Conservation (phyloP, 2,329 filamentous ascomycete genomes). For the Fusarium protoensiforme region DNA sequence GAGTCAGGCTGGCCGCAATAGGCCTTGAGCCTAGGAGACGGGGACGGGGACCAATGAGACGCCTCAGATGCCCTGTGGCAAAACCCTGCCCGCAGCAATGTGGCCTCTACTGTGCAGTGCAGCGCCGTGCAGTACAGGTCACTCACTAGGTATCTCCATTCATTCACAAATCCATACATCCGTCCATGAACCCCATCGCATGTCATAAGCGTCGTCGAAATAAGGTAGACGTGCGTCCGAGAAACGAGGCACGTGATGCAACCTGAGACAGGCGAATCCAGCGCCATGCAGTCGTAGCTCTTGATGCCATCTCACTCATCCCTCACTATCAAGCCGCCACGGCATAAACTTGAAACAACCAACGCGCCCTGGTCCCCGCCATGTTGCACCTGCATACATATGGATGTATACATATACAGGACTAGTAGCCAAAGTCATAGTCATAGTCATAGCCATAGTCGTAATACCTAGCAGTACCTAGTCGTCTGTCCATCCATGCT, state of each 20-base stretch:
- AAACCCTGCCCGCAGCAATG: constrained; percentile 18
- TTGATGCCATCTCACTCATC: not conserved
- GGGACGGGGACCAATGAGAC: constrained; percentile 34
- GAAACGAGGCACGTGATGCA: constrained; percentile 17
- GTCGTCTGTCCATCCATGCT: not conserved
- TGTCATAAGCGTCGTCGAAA: not conserved
- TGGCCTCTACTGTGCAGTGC: not conserved
- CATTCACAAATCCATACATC: not conserved
- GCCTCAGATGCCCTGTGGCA: constrained; percentile 27
- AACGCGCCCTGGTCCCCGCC: not conserved
- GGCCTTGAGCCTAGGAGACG: constrained; percentile 2
- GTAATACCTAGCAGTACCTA: not conserved
- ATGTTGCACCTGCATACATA: not conserved
- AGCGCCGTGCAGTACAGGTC: not conserved
- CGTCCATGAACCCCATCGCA: not conserved
- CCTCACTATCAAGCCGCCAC: constrained; percentile 1
- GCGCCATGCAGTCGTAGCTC: constrained; percentile 9
- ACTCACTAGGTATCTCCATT: not conserved
- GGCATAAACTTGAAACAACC: not conserved
- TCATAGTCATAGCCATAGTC: not conserved
- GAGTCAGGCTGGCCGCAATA: constrained; percentile 23
- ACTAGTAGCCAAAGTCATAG: not conserved
- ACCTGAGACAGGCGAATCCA: constrained; percentile 18
- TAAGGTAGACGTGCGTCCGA: constrained; percentile 6
- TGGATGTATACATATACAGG: not conserved